These are phyloP conservation scores for Aspergillus uvarum DNA, from an alignment of 2,329 filamentous ascomycete genomes.

Conservation along the genomic window DNA sequence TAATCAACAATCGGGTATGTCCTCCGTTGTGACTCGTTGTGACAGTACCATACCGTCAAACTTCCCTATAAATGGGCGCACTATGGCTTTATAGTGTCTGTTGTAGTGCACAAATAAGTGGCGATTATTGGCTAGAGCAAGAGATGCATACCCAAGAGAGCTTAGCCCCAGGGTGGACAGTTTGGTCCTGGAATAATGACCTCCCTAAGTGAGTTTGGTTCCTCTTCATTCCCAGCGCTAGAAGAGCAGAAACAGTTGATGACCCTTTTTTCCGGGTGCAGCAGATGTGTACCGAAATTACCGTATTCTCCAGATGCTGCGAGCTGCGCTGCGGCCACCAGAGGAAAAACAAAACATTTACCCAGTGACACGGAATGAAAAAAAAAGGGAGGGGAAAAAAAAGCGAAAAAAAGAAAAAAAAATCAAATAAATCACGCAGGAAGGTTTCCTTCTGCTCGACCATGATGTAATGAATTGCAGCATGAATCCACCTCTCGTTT, in stretches of 20 bases:
- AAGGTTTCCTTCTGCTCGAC: neutral
- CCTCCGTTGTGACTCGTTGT: neutral
- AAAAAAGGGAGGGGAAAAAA: neutral
- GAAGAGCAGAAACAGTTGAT: neutral
- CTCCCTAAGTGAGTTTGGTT: neutral
- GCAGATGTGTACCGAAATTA: neutral
- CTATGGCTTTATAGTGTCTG: neutral
- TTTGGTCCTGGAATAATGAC: neutral
- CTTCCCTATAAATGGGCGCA: neutral
- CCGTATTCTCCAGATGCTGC: neutral
- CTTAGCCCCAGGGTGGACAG: neutral
- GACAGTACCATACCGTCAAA: neutral
- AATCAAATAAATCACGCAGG: neutral
- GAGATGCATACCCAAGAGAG: neutral
- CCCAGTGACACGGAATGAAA: neutral
- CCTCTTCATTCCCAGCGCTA: neutral
- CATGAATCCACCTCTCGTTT: neutral
- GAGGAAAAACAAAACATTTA: neutral
- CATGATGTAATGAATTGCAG: constrained; percentile 2
- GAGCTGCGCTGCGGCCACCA: neutral
- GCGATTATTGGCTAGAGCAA: neutral
- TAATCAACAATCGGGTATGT: constrained; percentile 1
- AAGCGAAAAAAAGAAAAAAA: neutral
- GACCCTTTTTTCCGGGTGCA: neutral
- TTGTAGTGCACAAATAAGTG: neutral